A percentile compares a stretch with the other conserved stretches of the same genome.
These are phyloP conservation scores for Lophium mytilinum DNA, from an alignment of 495 filamentous ascomycete species.

Conservation along the genomic window DNA sequence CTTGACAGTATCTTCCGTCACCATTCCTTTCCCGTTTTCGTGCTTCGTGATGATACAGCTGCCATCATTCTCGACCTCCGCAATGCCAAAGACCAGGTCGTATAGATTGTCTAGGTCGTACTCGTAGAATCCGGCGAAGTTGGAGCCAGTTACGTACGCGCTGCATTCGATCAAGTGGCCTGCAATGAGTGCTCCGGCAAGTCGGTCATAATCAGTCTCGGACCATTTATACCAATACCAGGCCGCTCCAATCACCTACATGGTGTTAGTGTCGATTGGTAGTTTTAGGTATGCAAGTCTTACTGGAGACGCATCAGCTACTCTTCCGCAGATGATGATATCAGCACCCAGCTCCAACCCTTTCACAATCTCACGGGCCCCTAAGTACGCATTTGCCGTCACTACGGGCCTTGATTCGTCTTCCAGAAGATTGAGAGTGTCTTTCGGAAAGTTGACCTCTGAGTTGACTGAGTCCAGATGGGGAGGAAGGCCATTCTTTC, in stretches of 20 bases:
- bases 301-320: constrained; percentile 22
- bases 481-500: constrained; percentile 22
- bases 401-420: constrained; percentile 23
- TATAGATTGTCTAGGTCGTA: constrained; percentile 7
- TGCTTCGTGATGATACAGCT: constrained; percentile 39
- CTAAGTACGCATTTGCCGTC: constrained; percentile 29
- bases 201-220: constrained; percentile 34
- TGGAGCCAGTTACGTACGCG: constrained; percentile 45
- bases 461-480: constrained; percentile 35
- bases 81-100: constrained; percentile 51
- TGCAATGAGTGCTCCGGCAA: constrained; percentile 48
- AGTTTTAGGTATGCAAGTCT: neutral
- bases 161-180: constrained; percentile 54
- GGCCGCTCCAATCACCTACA: constrained; percentile 17
- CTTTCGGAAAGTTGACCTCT: constrained; percentile 20
- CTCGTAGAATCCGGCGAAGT: constrained; percentile 51
- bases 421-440: constrained; percentile 26
- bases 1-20: constrained; percentile 45
- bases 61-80: constrained; percentile 46
- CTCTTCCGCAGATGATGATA: constrained; percentile 37
- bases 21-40: constrained; percentile 24
- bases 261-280: neutral
- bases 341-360: constrained; percentile 35
- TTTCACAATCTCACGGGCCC: constrained; percentile 25
- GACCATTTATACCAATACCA: constrained; percentile 19